Conservation (phyloP, 768 basidiomycete species). For the Peribolospora baueri region DNA sequence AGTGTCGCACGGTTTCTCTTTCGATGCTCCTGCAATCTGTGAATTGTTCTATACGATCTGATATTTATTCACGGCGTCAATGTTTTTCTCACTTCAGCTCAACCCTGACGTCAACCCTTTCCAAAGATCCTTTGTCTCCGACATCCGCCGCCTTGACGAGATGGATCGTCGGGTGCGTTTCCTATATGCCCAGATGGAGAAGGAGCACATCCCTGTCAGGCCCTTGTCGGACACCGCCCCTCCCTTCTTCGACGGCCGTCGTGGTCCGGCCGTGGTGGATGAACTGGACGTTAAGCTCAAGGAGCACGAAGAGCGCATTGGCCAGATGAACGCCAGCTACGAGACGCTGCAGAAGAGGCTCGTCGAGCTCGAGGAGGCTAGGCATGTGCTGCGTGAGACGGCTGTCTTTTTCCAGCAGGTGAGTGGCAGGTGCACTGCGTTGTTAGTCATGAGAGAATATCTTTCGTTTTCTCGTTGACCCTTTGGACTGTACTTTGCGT, state of each 20-base stretch:
- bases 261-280: conserved; percentile 78
- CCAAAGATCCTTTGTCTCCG: conserved; percentile 91
- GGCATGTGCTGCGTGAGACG: conserved; percentile 82
- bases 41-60: conserved; percentile 1
- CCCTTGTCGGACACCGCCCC: conserved; percentile 56
- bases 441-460: background rate
- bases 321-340: conserved; percentile 81
- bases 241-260: conserved; percentile 67
- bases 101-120: conserved; percentile 90
- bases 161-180: conserved; percentile 86
- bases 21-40: background rate
- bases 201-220: conserved; percentile 59
- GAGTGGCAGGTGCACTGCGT: conserved; percentile 12
- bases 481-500: background rate
- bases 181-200: conserved; percentile 60
- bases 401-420: conserved; percentile 86
- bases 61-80: background rate
- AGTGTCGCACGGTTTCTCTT: conserved; percentile 14
- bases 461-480: background rate
- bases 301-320: conserved; percentile 62
- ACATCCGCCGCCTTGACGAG: conserved; percentile 83
- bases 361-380: conserved; percentile 69
- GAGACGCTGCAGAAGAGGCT: conserved; percentile 63
- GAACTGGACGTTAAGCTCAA: conserved; percentile 67
- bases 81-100: conserved; percentile 29